Conservation (phyloP, 2,329 filamentous ascomycete genomes). For the Fusarium penzigii region DNA sequence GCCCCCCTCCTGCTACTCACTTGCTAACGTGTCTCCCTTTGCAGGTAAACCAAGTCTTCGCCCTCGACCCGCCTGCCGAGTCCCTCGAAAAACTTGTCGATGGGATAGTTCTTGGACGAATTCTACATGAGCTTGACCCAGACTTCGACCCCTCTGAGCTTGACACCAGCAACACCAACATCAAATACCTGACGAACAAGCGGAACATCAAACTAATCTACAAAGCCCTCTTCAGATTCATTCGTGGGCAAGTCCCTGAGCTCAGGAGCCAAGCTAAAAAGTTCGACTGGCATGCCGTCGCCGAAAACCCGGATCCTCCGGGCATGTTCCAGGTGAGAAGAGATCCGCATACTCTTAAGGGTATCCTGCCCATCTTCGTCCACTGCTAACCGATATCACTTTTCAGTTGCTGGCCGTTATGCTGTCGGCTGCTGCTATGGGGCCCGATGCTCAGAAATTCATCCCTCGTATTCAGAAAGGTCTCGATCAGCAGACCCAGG, state of each 20-base stretch:
- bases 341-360: slow-evolving; percentile 7
- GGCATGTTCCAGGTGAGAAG: slow-evolving; percentile 53
- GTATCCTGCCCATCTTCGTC: slow-evolving; percentile 6
- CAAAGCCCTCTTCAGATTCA: slow-evolving; percentile 56
- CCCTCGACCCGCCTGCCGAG: slow-evolving; percentile 46
- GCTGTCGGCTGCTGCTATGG: slow-evolving; percentile 60
- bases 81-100: slow-evolving; percentile 55
- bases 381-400: slow-evolving; percentile 26
- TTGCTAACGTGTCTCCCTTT: slow-evolving; percentile 12
- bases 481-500: slow-evolving; percentile 45
- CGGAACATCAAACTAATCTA: slow-evolving; percentile 56
- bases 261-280: slow-evolving; percentile 54
- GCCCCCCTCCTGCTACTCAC: slow-evolving; percentile 1
- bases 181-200: slow-evolving; percentile 49
- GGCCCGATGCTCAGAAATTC: slow-evolving; percentile 56
- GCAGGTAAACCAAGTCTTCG: slow-evolving; percentile 43
- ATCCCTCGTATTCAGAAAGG: slow-evolving; percentile 46
- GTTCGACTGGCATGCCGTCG: slow-evolving; percentile 59
- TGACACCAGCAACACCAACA: slow-evolving; percentile 45
- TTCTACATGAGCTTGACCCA: slow-evolving; percentile 59
- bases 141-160: slow-evolving; percentile 58
- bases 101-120: slow-evolving; percentile 54
- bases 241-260: slow-evolving; percentile 53
- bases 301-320: slow-evolving; percentile 55
- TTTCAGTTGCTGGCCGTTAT: slow-evolving; percentile 63